Percentiles rank a stretch among this genome's conserved stretches.
These are phyloP conservation scores for Tulasnella sp. DNA, from an alignment of 768 basidiomycete genomes.

Conservation along the genomic window DNA sequence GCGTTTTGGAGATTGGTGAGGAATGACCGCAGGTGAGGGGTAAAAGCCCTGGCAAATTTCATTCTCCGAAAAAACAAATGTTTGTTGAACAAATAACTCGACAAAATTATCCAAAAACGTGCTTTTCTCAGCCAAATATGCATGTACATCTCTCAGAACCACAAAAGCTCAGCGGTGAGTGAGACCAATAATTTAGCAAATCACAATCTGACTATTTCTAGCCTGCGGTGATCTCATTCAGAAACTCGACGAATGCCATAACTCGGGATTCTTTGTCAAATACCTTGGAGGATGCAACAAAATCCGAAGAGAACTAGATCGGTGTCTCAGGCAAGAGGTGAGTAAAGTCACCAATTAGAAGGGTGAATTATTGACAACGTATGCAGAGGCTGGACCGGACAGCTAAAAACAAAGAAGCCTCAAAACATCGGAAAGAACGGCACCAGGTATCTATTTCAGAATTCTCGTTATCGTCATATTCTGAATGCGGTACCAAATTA, in stretches of 20 bases:
- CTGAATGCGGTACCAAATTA: not conserved
- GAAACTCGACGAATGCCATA: slow-evolving; percentile 16
- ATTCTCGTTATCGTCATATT: not conserved
- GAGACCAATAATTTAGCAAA: too few species aligned
- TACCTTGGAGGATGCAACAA: slow-evolving; percentile 16
- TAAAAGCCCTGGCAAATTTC: too few species aligned
- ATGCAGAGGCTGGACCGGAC: slow-evolving; percentile 13
- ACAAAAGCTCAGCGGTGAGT: slow-evolving; percentile 12
- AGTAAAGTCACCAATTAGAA: not conserved
- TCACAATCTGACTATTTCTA: not conserved
- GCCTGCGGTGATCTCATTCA: slow-evolving; percentile 16
- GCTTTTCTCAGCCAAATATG: slow-evolving; percentile 7
- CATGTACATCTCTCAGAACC: slow-evolving; percentile 15
- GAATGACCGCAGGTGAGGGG: too few species aligned
- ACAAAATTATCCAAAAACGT: not conserved
- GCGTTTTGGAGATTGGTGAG: too few species aligned
- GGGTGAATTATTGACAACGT: not conserved
- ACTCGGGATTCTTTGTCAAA: slow-evolving; percentile 14
- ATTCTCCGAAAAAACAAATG: not conserved
- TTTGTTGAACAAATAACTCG: not conserved
- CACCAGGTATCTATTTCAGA: not conserved
- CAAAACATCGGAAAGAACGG: not conserved
- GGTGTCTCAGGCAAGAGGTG: slow-evolving; percentile 17
- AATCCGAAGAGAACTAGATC: slow-evolving; percentile 6
- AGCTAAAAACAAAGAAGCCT: slow-evolving; percentile 3